Percentiles rank a stretch among this genome's conserved stretches.
These are phyloP conservation scores for Trichoderma hamatum DNA, from an alignment of 2,329 filamentous ascomycete species.

Conservation along the genomic window DNA sequence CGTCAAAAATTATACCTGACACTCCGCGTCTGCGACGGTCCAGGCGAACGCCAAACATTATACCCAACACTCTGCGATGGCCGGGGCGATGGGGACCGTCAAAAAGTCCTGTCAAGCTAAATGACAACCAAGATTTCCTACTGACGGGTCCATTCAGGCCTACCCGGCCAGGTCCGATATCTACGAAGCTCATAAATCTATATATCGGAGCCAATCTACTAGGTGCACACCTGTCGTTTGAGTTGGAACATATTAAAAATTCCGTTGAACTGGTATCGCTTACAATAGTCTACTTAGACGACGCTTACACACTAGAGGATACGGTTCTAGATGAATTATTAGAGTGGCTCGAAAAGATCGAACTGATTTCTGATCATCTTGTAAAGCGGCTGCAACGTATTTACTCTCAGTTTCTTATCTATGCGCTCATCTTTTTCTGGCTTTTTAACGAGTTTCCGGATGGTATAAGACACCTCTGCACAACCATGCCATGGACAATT, in stretches of 20 bases:
- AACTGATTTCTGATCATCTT: neutral
- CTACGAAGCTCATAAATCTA: too few relatives aligned
- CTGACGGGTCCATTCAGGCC: too few relatives aligned
- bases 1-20: too few relatives aligned
- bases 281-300: neutral
- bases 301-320: neutral
- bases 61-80: too few relatives aligned
- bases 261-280: neutral
- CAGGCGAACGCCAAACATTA: too few relatives aligned
- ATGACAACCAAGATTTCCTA: too few relatives aligned
- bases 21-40: too few relatives aligned
- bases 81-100: too few relatives aligned
- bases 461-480: neutral
- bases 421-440: neutral
- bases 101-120: too few relatives aligned
- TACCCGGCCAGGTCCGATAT: too few relatives aligned
- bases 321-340: neutral
- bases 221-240: too few relatives aligned
- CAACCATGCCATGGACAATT: neutral
- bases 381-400: neutral
- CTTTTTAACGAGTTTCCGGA: neutral
- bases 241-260: neutral
- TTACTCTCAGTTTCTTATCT: neutral
- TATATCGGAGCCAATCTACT: too few relatives aligned
- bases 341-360: neutral